Base-by-base conservation (phyloP, 2,329 filamentous ascomycete species). In the Fusarium acutatum region DNA sequence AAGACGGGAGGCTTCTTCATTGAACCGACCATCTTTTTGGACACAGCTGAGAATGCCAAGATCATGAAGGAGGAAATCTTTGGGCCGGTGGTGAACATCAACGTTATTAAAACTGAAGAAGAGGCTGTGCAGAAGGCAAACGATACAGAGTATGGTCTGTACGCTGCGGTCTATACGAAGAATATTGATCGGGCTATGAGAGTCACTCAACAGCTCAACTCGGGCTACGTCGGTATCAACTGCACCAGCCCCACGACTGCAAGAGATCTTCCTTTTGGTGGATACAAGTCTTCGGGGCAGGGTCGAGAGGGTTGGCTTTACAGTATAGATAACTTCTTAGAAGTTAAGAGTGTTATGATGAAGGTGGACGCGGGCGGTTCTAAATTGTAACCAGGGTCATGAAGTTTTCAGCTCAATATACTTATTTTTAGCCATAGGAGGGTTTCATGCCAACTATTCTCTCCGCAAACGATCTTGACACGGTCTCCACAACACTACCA, bases 11-110 rank as follows among this genome's bases (percentile, higher is more conserved):
- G 72, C 0, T 77, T 56, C 30, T 77, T 73, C 0, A 52, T 76
- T 1, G 60, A 77, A 6, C 74, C 74, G 0, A 75, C 74, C 0
- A 75, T 77, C 13, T 77, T 76, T 8, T 5, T 73, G 0, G 40
- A 72, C 64, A 81, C 68, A 26, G 72, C 72, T 1, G 76, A 80
- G n/a, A 58, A 76, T 14, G 76, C 80, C 28, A 81, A 81, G 63
- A 86, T 91, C 57, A 88, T 87, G 80, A 85, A 86, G 26, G 89
- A 92, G 71, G 90, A 92, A 68, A 85, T 92, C 2, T 92, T 92
- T 69, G 90, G 90, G 0, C 90, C 90, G 0, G 90, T 93, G 8
- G 87, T 89, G 1, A 86, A 86, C 30, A 86, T 92, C 71, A 86
- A 86, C 60, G 85, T 69, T 82, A 82, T 83, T 61, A 74, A 74